Percentiles rank a stretch among this genome's conserved stretches.
Evolutionary conservation across 495 filamentous ascomycete genomes (phyloP).

Genomic region (Paragyromitra xinjiangensis): DNA sequence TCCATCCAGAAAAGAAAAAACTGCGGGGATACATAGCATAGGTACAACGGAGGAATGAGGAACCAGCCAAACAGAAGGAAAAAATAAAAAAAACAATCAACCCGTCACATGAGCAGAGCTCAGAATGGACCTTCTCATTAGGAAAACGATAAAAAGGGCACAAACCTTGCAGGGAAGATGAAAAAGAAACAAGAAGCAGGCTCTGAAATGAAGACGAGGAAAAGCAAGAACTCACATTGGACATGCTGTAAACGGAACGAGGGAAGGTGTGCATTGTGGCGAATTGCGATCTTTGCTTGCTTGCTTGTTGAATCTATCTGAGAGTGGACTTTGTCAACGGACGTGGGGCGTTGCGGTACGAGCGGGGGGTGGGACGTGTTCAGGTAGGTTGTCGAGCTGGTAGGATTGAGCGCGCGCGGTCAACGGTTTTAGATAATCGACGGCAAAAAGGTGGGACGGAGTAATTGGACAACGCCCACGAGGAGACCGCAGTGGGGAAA

Average conservation of each 20-base stretch:
- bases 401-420: conserved; percentile 27
- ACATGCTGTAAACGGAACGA: conserved; percentile 54
- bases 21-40: conserved; percentile 45
- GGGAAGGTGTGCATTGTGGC: conserved; percentile 52
- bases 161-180: conserved; percentile 41
- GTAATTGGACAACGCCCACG: conserved; percentile 39
- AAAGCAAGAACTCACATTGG: conserved; percentile 53
- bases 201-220: conserved; percentile 19
- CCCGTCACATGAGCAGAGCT: conserved; percentile 46
- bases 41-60: conserved; percentile 42
- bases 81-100: conserved; percentile 17
- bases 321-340: conserved; percentile 20
- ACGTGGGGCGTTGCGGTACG: conserved; percentile 4
- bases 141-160: not conserved
- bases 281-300: conserved; percentile 41
- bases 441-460: conserved; percentile 14
- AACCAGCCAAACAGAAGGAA: conserved; percentile 1
- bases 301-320: conserved; percentile 28
- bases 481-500: conserved; percentile 1
- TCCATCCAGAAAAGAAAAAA: conserved; percentile 32
- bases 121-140: conserved; percentile 23
- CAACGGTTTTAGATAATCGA: conserved; percentile 40
- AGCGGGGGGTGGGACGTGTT: conserved; percentile 36
- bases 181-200: conserved; percentile 50
- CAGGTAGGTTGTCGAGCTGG: conserved; percentile 16